Base-by-base conservation (phyloP, 495 filamentous ascomycete species). In the Penicillium bialowiezense region DNA sequence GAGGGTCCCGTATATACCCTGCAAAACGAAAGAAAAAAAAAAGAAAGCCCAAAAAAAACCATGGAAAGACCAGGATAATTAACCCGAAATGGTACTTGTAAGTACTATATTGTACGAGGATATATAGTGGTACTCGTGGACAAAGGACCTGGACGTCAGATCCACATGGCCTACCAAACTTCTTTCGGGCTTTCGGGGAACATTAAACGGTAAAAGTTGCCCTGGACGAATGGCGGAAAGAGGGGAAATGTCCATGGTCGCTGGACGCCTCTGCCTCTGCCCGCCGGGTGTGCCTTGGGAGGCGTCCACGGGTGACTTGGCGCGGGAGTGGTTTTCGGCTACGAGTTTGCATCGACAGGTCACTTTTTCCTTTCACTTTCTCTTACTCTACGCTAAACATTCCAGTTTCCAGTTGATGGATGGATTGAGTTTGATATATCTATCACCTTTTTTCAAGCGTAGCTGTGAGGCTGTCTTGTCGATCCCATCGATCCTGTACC, bases 121-220 rank as follows among this genome's bases (percentile, higher is more conserved):
- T 32, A 10, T 32, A 32, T 26, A 26, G n/a, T 8, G 8, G 23
- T 26, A 26, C 23, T 8, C 23, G 12, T 10, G 12, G 7, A 32
- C 29, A 32, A 32, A 32, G 31, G 41, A 41, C 23, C n/a, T 9
- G 19, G 45, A 63, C 57, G 60, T 63, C 60, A 58, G 51, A 50
- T 63, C 60, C 60, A 63, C 60, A 63, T 60, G 60, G 57, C 38
- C 17, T 8, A 42, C 23, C 8, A 31, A 45, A 41, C n/a, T 15
- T 18, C 18, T 41, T 50, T 44, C 40, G 58, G 55, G 48, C 32
- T 44, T 43, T 58, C 51, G 55, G 45, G 45, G 41, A 52, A 23
- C 53, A 41, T 26, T 33, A 40, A 5, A 7, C n/a, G 18, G 17
- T 28, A 15, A 15, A 38, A 28, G 36, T 39, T 50, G 46, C 15